Conservation (phyloP, 164 flowering plant species). For the Stephania japonica region DNA sequence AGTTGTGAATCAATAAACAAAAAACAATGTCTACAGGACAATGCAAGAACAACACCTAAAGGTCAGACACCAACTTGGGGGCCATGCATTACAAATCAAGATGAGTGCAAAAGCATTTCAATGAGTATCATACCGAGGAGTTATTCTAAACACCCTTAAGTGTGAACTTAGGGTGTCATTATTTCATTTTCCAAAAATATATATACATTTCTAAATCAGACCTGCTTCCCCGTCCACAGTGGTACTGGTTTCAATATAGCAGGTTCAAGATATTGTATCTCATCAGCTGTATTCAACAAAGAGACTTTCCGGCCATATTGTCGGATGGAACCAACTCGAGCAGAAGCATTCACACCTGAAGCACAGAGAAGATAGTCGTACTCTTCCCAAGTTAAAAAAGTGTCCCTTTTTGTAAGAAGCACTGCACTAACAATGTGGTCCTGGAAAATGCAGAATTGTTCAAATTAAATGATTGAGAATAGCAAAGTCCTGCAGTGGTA, state of each 20-base stretch:
- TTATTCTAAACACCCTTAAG: too few species aligned
- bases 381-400: slow-evolving; percentile 66
- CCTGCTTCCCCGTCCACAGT: slow-evolving; percentile 98
- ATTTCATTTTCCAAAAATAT: too few species aligned
- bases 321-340: slow-evolving; percentile 22
- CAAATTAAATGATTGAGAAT: neutral
- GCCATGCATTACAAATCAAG: too few species aligned
- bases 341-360: slow-evolving; percentile 48
- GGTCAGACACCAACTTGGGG: too few species aligned
- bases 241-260: slow-evolving; percentile 81
- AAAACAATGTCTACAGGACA: neutral
- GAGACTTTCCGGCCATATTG: slow-evolving; percentile 44
- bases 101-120: too few species aligned
- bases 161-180: too few species aligned
- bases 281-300: slow-evolving; percentile 39
- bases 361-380: slow-evolving; percentile 70
- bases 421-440: slow-evolving; percentile 84
- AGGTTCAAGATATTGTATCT: slow-evolving; percentile 45
- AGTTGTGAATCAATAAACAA: neutral
- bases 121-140: too few species aligned
- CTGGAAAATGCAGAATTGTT: slow-evolving; percentile 31
- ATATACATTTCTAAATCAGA: neutral
- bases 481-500: neutral
- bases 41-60: too few species aligned
- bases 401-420: slow-evolving; percentile 84